Evolutionary conservation across 2,329 filamentous ascomycete species (phyloP).

Genomic region (Talaromyces sp.): DNA sequence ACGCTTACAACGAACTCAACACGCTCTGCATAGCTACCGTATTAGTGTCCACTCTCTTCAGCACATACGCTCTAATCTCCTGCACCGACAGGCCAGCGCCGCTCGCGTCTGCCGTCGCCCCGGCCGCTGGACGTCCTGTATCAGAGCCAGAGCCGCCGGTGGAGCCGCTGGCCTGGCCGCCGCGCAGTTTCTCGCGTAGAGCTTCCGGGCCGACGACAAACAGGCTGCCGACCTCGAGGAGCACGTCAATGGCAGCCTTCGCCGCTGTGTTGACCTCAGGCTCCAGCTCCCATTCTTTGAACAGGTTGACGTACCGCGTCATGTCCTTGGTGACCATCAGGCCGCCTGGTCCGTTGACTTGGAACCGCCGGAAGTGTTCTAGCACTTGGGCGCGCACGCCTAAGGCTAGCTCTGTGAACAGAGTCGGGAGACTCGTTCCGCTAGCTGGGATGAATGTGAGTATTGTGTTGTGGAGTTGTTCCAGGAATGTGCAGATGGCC

Average conservation of each 20-base stretch:
- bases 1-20: constrained; percentile 55
- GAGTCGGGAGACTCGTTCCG: constrained; percentile 74
- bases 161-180: constrained; percentile 45
- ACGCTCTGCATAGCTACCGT: constrained; percentile 79
- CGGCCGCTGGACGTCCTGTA: constrained; percentile 13
- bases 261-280: constrained; percentile 45
- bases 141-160: constrained; percentile 15
- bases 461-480: constrained; percentile 57
- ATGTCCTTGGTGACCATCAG: constrained; percentile 96
- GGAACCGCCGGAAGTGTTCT: constrained; percentile 91
- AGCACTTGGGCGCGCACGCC: constrained; percentile 73
- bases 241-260: constrained; percentile 63
- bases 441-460: constrained; percentile 55
- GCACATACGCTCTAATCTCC: constrained; percentile 72
- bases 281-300: constrained; percentile 73
- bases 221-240: constrained; percentile 88
- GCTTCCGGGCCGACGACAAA: constrained; percentile 89
- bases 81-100: constrained; percentile 43
- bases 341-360: constrained; percentile 85
- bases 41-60: constrained; percentile 75
- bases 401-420: constrained; percentile 77
- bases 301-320: constrained; percentile 80
- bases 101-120: constrained; percentile 35
- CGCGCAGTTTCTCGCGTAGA: constrained; percentile 62
- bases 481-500: constrained; percentile 73